Evolutionary conservation across 371 early-diverging fungal species (phyloP), one percentile per base, ranked within the genome.

Genomic region (Rhizopus stolonifer): DNA sequence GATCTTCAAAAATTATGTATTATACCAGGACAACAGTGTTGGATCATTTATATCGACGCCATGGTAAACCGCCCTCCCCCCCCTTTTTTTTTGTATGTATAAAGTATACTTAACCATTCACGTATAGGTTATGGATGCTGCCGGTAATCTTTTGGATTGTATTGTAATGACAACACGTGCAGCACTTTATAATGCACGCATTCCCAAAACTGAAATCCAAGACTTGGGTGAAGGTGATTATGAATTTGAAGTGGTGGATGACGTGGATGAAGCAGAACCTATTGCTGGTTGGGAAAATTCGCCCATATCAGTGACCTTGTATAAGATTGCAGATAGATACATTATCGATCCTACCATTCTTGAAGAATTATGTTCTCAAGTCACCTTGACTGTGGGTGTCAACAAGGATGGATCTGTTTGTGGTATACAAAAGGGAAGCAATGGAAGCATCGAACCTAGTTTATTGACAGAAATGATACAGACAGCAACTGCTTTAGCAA

Each of bases 1-100:
- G 89, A 96, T 70, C 77, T 96, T 17, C 77, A 80, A 26, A 77
- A 84, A 33, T 81, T 97, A 17, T 90, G 90, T 61, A 93, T 97
- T 58, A 90, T 96, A 52, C 93, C 92, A 1, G 85, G 87, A n/a
- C 77, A 84, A 49, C 84, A 87, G 19, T 93, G 93, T 69, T 97
- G 96, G 96, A 74, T 92, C 19, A 72, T 96, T 13, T 88, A 93
- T 53, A 81, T 95, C 22, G 96, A 96, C 64, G 96, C 90, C 0
- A 74, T 96, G 82, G 91, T 85, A 67, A 51, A 69, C 9, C 42
- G 5, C 14, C 2, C 38, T 14, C 38, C 15, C 4, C 15, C 15
- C 4, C 32, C 21, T 59, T 11, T 38, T 38, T 38, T 38, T 38
- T 13, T 38, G 11, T 60, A 10, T 21, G 48, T n/a, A n/a, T n/a